phyloP scores from a whole-genome alignment of 805 yeast genomes.

The Phaffomyces thermotolerans region DNA sequence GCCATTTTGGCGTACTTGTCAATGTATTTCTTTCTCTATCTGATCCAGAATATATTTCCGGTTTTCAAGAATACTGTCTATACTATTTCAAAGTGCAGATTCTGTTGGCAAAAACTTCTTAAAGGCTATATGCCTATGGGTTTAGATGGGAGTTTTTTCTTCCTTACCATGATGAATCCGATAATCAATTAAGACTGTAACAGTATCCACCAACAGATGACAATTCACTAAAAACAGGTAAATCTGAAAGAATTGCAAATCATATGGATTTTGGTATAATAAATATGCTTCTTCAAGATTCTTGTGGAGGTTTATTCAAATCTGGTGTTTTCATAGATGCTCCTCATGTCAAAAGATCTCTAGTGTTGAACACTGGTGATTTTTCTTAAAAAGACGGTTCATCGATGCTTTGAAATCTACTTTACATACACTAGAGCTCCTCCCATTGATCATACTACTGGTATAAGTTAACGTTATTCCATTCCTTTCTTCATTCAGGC shows the following conservation, averaged over 20 bases:
- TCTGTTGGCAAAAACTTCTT: conserved; percentile 12
- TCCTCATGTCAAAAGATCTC: conserved; percentile 15
- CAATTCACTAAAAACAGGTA: conserved; percentile 11
- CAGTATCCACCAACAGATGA: conserved; percentile 22
- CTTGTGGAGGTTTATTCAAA: conserved; percentile 18
- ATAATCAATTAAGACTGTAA: conserved; percentile 19
- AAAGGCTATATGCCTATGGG: conserved; percentile 20
- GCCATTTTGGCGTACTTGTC: too few relatives aligned
- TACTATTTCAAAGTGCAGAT: conserved; percentile 16
- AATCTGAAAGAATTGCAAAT: conserved; percentile 23
- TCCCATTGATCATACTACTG: too few relatives aligned
- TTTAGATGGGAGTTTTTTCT: conserved; percentile 16
- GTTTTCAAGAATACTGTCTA: conserved; percentile 18
- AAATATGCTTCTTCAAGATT: conserved; percentile 22
- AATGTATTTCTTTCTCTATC: too few relatives aligned
- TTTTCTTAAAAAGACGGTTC: conserved; percentile 23
- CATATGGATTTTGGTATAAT: conserved; percentile 24
- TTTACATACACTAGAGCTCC: too few relatives aligned
- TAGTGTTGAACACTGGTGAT: conserved; percentile 21
- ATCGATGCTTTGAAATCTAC: conserved; percentile 21
- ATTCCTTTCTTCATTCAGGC: too few relatives aligned
- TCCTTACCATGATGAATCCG: conserved; percentile 17
- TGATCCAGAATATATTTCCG: conserved; percentile 20
- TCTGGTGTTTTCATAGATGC: conserved; percentile 16
- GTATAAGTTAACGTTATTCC: too few relatives aligned